These are phyloP conservation scores for Dactylellina drechsleri DNA, from an alignment of 2,329 filamentous ascomycete species.

Conservation along the genomic window DNA sequence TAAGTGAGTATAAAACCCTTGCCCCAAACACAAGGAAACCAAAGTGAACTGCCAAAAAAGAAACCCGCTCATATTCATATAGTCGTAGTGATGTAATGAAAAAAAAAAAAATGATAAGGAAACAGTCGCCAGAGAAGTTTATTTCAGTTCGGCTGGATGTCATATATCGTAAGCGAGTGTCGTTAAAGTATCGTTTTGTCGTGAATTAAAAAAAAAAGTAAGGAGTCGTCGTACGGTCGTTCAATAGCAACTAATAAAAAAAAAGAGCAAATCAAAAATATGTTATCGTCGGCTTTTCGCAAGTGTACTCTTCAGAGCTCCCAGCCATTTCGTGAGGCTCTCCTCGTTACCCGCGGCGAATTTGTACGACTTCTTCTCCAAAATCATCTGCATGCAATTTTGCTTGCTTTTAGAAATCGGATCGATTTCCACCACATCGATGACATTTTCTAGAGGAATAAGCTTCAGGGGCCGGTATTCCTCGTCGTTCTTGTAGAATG, in stretches of 20 bases:
- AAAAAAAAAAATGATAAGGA: constrained; percentile 5
- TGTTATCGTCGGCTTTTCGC: constrained; percentile 65
- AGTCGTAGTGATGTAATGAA: constrained; percentile 34
- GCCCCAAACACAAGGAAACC: constrained; percentile 1
- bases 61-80: constrained; percentile 47
- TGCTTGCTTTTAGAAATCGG: constrained; percentile 84
- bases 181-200: constrained; percentile 36
- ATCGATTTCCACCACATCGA: constrained; percentile 93
- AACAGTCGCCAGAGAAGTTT: no score
- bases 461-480: constrained; percentile 90
- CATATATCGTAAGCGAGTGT: constrained; percentile 43
- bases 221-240: constrained; percentile 10
- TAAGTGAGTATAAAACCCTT: constrained; percentile 1
- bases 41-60: constrained; percentile 15
- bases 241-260: constrained; percentile 5
- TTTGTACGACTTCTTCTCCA: constrained; percentile 84
- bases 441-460: constrained; percentile 78
- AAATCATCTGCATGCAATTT: constrained; percentile 90
- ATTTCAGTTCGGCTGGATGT: constrained; percentile 25
- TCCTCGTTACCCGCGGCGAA: constrained; percentile 85
- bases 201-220: constrained; percentile 45
- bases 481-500: constrained; percentile 89
- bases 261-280: not conserved
- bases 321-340: constrained; percentile 81
- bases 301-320: constrained; percentile 87